Evolutionary conservation across 805 yeast species (phyloP).

Genomic region (Kluyveromyces lactis): DNA sequence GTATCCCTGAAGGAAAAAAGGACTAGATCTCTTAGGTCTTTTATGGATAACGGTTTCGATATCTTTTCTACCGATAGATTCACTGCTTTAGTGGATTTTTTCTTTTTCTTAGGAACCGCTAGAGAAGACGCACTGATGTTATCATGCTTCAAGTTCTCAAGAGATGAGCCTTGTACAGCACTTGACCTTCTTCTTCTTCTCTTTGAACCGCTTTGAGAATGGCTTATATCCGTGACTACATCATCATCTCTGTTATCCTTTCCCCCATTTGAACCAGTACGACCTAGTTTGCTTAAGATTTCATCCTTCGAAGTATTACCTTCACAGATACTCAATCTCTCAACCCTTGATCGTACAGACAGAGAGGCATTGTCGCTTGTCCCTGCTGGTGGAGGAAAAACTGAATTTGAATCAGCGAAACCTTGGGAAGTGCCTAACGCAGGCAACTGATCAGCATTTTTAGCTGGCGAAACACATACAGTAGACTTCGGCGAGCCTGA

Average conservation of each 20-base stretch:
- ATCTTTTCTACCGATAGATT: slow-evolving; percentile 31
- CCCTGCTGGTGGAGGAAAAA: background rate
- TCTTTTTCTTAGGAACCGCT: slow-evolving; percentile 25
- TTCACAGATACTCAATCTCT: slow-evolving; percentile 21
- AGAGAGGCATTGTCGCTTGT: background rate
- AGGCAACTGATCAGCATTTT: no score
- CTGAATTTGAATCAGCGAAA: no score
- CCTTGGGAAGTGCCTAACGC: no score
- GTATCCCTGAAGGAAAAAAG: slow-evolving; percentile 35
- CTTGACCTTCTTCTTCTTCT: slow-evolving; percentile 25
- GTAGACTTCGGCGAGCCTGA: background rate
- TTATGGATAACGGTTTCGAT: slow-evolving; percentile 26
- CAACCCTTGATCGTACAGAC: slow-evolving; percentile 14
- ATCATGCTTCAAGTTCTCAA: slow-evolving; percentile 5
- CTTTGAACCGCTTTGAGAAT: slow-evolving; percentile 3
- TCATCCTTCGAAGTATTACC: slow-evolving; percentile 9
- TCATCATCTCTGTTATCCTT: slow-evolving; percentile 7
- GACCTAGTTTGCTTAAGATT: slow-evolving; percentile 7
- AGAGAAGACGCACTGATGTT: slow-evolving; percentile 1
- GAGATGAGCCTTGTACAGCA: slow-evolving; percentile 9
- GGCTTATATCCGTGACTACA: slow-evolving; percentile 1
- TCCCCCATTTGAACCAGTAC: background rate
- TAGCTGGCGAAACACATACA: background rate
- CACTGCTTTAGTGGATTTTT: slow-evolving; percentile 21
- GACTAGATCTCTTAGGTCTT: slow-evolving; percentile 40